Evolutionary conservation across 1,139 yeast species (phyloP), one percentile per base, ranked within the genome.

Genomic region (Suhomyces choctaworum): DNA sequence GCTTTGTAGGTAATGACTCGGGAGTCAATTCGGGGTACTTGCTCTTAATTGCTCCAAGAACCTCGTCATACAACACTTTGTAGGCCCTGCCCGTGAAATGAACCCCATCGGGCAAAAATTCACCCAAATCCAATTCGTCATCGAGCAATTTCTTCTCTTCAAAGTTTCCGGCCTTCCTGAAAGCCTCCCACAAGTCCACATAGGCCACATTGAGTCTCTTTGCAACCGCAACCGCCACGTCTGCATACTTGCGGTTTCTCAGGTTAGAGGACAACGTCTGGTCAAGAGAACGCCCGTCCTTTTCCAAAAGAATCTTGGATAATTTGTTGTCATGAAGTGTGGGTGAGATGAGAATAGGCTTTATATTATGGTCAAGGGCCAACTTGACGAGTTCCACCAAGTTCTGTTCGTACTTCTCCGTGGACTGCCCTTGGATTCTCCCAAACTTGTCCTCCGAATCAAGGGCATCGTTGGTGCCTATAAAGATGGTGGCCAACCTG

Each of bases 381-480:
- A 62, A 39, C 9, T 60, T 42, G 5, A 78, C 63, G 49, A 84
- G 54, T 13, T 42, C 44, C 9, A 48, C 52, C 38, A 76, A 60
- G 51, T 86, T 85, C 7, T 56, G 60, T 14, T 55, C 39, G 51
- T 62, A 85, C 39, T 73, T 64, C 1, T 61, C 70, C 7, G 80
- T 29, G 2, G 75, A 70, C 1, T 83, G 86, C 15, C 65, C 64
- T 52, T 84, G 95, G 15, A 64, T 58, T 5, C 60, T 53, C 22
- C 68, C 70, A 6, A 38, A 9, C 8, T 24, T 20, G 22, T 44
- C 50, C 3, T 33, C 30, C 5, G 23, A 16, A 3, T 58, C 61
- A 3, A 64, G 47, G 0, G 87, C 79, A 54, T 87, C 96, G 50
- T 87, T 87, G 8, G 94, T 73, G 1, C 96, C 96, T 48, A 84